Evolutionary conservation across 2,329 filamentous ascomycete species (phyloP), one percentile per base, ranked within the genome.

Genomic region (Uncinocarpus reesii): DNA sequence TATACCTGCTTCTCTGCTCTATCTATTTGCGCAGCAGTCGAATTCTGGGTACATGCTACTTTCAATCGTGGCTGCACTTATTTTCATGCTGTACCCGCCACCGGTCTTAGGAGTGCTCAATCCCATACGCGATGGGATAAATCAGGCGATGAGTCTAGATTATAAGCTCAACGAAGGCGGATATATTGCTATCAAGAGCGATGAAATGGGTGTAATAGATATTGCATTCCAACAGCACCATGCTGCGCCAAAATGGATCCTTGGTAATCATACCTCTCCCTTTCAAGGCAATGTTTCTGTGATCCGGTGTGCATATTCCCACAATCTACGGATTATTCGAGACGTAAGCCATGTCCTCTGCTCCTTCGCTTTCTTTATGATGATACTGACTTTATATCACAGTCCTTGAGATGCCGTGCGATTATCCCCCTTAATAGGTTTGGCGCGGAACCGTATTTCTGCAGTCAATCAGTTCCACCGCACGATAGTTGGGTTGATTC

Each of bases 331-430:
- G 16, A 42, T 51, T 31, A 42, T 51, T 51, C 49, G 49, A 47
- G 49, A 51, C 42, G 49, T 51, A 42, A 47, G 11, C 16, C 26
- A 38, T 29, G 15, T 40, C 28, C 18, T 41, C 37, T 18, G 31
- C 18, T 15, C 7, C 38, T 35, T 20, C 26, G 24, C n/a, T 41
- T 35, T 18, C 28, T 6, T 49, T 16, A 42, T 21, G 20, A 29
- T 36, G 18, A 32, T 38, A 38, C 38, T 49, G 35, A 49, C 18
- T 40, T n/a, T 6, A 32, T 26, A 8, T 42, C 10, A 48, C 35
- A 54, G 52, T 40, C 41, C 42, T 37, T 42, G 20, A 54, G 52
- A 32, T 54, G 50, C 43, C 50, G 50, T 50, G 50, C 52, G 15
- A 54, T 54, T 46, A 42, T 48, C 37, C 47, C 52, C 21, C 38